Percentiles rank a stretch among this genome's conserved stretches.
phyloP scores from a whole-genome alignment of 129 eudicot genomes.

The Ambrosia trifida region DNA sequence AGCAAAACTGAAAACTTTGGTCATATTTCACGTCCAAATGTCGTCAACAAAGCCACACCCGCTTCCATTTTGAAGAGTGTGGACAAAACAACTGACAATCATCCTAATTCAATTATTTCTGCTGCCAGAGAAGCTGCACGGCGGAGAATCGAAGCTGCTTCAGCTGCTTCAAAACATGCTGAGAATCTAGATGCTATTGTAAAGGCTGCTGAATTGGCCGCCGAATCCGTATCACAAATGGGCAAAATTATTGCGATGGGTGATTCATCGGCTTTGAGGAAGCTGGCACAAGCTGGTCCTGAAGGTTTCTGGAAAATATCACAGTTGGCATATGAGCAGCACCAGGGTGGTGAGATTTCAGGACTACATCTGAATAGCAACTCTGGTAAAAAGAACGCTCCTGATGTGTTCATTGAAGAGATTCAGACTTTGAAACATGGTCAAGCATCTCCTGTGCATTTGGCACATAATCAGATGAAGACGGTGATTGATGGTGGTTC shows the following conservation, averaged over 20 bases:
- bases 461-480: conserved; percentile 27
- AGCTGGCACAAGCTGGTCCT: conserved; percentile 61
- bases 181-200: conserved; percentile 86
- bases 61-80: conserved; percentile 45
- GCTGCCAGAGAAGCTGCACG: conserved; percentile 88
- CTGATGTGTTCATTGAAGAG: conserved; percentile 16
- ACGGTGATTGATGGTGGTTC: conserved; percentile 6
- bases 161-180: conserved; percentile 90
- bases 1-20: conserved; percentile 30
- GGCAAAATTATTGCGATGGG: conserved; percentile 78
- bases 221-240: conserved; percentile 90
- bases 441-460: conserved; percentile 16
- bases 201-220: conserved; percentile 88
- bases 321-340: conserved; percentile 13
- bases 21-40: conserved; percentile 18
- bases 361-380: conserved; percentile 7
- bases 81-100: conserved; percentile 28
- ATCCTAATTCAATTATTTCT: conserved; percentile 48
- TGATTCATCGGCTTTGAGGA: conserved; percentile 50
- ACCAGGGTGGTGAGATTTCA: conserved; percentile 25
- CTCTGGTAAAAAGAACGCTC: conserved; percentile 11
- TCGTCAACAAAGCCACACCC: conserved; percentile 35
- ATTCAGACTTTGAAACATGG: conserved; percentile 26
- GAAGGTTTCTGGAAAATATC: conserved; percentile 61
- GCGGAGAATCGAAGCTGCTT: conserved; percentile 85